These are phyloP conservation scores for Inga laurina DNA, from an alignment of 306 rosid species.

Conservation along the genomic window DNA sequence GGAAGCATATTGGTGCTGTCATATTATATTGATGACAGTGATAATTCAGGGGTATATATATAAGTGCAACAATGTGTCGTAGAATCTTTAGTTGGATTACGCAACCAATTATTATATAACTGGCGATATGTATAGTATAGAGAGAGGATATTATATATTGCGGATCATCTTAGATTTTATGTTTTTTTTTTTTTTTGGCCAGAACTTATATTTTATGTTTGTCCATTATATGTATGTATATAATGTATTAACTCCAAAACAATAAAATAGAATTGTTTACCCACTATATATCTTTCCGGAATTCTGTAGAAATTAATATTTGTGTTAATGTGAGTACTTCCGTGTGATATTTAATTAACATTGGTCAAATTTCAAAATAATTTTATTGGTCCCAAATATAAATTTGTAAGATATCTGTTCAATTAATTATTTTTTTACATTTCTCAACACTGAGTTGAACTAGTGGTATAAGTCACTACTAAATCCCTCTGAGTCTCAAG, in stretches of 20 bases:
- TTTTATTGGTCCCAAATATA: background rate
- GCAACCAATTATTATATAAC: background rate
- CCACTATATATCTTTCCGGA: background rate
- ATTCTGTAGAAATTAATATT: background rate
- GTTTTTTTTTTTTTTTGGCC: background rate
- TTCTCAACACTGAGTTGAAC: too few species aligned
- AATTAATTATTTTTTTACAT: background rate
- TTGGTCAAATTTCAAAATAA: background rate
- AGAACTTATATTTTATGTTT: background rate
- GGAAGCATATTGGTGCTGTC: background rate
- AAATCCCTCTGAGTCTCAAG: too few species aligned
- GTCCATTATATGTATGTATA: too few species aligned
- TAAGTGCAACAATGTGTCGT: background rate
- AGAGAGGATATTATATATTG: background rate
- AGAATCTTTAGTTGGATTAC: conserved; percentile 2
- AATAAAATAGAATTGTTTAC: background rate
- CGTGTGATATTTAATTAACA: background rate
- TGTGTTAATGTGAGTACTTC: too few species aligned
- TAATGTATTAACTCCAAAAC: background rate
- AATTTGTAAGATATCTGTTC: background rate
- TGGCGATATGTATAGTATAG: background rate
- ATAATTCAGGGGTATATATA: background rate
- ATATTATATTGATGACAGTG: background rate
- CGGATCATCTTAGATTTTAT: background rate
- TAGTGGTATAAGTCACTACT: too few species aligned